A percentile compares a stretch with the other conserved stretches of the same genome.
These are phyloP conservation scores for Colletotrichum somersetense DNA, from an alignment of 2,329 filamentous ascomycete genomes.

Conservation along the genomic window DNA sequence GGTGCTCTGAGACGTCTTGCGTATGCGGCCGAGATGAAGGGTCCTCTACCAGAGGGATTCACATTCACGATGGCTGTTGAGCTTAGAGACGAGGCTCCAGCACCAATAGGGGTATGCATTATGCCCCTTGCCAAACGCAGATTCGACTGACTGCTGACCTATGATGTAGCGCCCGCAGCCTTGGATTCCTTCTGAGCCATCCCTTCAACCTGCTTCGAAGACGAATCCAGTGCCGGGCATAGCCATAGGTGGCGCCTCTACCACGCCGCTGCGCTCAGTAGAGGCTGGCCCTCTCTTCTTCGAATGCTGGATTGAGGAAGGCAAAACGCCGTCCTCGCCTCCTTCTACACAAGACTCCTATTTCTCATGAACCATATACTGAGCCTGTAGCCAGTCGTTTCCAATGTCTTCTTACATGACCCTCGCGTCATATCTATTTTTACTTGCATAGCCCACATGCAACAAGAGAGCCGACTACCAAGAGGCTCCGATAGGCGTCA, in stretches of 20 bases:
- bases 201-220: conserved; percentile 56
- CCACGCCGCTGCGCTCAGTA: conserved; percentile 65
- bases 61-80: conserved; percentile 84
- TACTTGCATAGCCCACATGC: not conserved
- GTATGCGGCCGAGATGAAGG: conserved; percentile 69
- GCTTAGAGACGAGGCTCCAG: conserved; percentile 69
- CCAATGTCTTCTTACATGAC: not conserved
- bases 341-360: conserved; percentile 34
- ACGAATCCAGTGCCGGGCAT: conserved; percentile 47
- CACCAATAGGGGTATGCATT: conserved; percentile 68
- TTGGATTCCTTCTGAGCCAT: conserved; percentile 69
- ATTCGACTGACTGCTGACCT: conserved; percentile 25
- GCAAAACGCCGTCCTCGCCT: conserved; percentile 51
- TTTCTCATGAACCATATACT: conserved; percentile 10
- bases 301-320: conserved; percentile 75
- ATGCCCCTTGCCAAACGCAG: not conserved
- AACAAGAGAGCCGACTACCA: not conserved
- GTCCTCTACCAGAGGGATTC: conserved; percentile 71
- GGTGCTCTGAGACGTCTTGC: conserved; percentile 74
- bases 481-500: not conserved
- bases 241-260: conserved; percentile 54
- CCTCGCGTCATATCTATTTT: not conserved
- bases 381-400: not conserved
- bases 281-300: conserved; percentile 71
- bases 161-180: conserved; percentile 66